These are phyloP conservation scores for Cryptococcus amylolentus DNA, from an alignment of 1,284 basidiomycete species.

Conservation along the genomic window DNA sequence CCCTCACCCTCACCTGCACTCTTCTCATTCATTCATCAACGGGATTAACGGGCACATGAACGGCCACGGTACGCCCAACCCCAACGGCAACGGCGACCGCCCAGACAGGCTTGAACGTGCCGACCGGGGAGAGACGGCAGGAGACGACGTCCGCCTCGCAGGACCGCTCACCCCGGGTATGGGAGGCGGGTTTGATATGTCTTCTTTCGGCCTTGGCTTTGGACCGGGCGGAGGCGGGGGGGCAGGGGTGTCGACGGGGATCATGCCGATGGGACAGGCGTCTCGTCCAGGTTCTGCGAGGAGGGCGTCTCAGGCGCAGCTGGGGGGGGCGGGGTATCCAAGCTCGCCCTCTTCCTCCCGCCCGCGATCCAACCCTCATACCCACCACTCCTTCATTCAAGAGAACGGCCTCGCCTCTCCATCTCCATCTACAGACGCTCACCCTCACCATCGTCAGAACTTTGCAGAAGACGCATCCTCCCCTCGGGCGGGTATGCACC, in stretches of 20 bases:
- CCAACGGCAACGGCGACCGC: no score
- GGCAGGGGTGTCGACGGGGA: neutral
- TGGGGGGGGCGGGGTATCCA: no score
- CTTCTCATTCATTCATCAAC: slow-evolving; percentile 6
- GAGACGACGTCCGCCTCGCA: slow-evolving; percentile 3
- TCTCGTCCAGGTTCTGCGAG: neutral
- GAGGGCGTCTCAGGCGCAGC: neutral
- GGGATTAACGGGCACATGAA: neutral
- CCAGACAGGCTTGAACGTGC: neutral
- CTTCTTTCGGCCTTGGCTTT: neutral
- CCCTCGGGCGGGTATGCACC: neutral
- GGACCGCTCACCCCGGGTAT: slow-evolving; percentile 38
- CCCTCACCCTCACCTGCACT: slow-evolving; percentile 8
- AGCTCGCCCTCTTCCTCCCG: no score
- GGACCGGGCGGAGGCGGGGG: neutral
- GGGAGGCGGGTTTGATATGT: slow-evolving; percentile 1
- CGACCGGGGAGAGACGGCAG: neutral
- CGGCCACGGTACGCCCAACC: no score
- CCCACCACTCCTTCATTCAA: no score
- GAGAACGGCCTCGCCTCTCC: neutral
- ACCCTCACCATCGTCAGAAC: neutral
- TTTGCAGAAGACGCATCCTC: no score
- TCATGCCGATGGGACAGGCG: neutral
- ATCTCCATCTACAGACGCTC: no score
- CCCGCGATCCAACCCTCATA: no score